Percentiles rank a stretch among this genome's conserved stretches.
These are phyloP conservation scores for Trichophyton benhamiae DNA, from an alignment of 2,329 filamentous ascomycete species.

Conservation along the genomic window DNA sequence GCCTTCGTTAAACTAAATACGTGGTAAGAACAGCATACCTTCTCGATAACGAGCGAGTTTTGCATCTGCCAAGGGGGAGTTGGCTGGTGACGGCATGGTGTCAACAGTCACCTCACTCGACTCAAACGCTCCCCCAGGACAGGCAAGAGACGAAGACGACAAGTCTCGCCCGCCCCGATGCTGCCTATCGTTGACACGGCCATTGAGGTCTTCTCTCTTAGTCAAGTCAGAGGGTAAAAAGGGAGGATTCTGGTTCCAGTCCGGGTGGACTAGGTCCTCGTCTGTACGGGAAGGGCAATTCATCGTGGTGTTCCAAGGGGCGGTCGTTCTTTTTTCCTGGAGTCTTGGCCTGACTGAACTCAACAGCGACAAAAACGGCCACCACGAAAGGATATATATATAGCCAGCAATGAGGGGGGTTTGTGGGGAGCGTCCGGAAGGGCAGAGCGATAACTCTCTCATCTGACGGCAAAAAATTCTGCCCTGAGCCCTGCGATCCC, in stretches of 20 bases:
- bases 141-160: background rate
- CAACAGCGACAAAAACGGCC: too few relatives aligned
- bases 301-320: slow-evolving; percentile 26
- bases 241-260: slow-evolving; percentile 45
- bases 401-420: background rate
- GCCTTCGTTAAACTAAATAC: too few relatives aligned
- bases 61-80: slow-evolving; percentile 10
- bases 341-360: too few relatives aligned
- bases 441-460: too few relatives aligned
- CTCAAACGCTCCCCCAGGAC: slow-evolving; percentile 8
- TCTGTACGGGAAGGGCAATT: slow-evolving; percentile 46
- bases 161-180: slow-evolving; percentile 17
- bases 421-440: too few relatives aligned
- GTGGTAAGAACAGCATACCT: slow-evolving; percentile 4
- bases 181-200: slow-evolving; percentile 41
- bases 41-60: slow-evolving; percentile 12
- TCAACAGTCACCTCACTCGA: slow-evolving; percentile 7
- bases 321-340: too few relatives aligned
- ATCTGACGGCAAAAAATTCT: background rate
- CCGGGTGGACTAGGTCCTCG: slow-evolving; percentile 31
- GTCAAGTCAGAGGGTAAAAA: slow-evolving; percentile 39
- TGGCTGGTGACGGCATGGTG: background rate
- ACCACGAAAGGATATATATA: background rate
- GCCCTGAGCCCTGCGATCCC: background rate
- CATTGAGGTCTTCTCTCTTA: slow-evolving; percentile 45